These are phyloP conservation scores for Wallacemonas collosoma DNA, from an alignment of 208 protist genomes.

Conservation along the genomic window DNA sequence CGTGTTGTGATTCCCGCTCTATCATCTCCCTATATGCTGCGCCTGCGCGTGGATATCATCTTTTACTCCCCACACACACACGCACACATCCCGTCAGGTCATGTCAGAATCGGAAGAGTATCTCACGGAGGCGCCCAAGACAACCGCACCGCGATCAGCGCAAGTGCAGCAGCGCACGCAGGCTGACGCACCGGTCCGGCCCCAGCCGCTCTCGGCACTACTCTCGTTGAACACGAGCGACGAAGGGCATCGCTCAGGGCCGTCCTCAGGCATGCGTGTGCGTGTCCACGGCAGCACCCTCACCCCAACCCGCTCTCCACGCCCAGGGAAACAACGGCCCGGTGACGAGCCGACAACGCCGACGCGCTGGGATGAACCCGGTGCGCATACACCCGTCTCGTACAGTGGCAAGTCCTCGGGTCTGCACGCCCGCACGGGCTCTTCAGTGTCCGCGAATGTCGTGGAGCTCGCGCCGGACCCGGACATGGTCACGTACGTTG, in stretches of 20 bases:
- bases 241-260: neutral
- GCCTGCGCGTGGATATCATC: neutral
- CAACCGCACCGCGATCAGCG: conserved; percentile 2
- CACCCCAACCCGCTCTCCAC: conserved; percentile 10
- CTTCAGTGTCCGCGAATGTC: conserved; percentile 10
- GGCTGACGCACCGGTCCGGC: neutral
- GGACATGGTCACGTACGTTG: conserved; percentile 7
- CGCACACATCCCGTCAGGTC: neutral
- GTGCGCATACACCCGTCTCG: neutral
- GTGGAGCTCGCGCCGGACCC: conserved; percentile 6
- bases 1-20: conserved; percentile 3
- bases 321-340: neutral
- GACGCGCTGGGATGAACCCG: conserved; percentile 10
- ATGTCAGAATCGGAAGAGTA: conserved; percentile 15
- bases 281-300: neutral
- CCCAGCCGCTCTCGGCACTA: neutral
- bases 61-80: neutral
- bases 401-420: neutral
- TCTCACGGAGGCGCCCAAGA: neutral
- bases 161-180: neutral
- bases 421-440: conserved; percentile 11
- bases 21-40: conserved; percentile 6
- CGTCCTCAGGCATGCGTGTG: conserved; percentile 3
- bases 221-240: neutral
- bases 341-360: no score